These are phyloP conservation scores for Delphinella strobiligena DNA, from an alignment of 2,329 filamentous ascomycete species.

Conservation along the genomic window DNA sequence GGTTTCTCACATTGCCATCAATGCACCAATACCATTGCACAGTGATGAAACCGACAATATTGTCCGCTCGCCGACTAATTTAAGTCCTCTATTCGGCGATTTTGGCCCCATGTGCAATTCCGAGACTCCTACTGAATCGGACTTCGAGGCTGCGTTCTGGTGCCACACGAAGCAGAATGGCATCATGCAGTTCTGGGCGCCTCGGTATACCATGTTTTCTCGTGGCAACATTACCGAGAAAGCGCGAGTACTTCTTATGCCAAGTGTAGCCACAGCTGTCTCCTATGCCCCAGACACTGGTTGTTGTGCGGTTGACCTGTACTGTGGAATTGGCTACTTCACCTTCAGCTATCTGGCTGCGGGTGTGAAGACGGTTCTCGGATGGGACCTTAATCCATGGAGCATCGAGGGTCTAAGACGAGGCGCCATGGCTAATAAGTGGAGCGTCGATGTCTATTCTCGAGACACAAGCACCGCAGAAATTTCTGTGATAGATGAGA, in stretches of 20 bases:
- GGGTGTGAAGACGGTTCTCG: conserved; percentile 57
- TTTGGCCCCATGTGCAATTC: conserved; percentile 47
- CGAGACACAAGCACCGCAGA: conserved; percentile 4
- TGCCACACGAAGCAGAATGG: conserved; percentile 61
- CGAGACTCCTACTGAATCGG: conserved; percentile 23
- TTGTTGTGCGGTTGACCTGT: conserved; percentile 55
- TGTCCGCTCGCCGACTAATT: conserved; percentile 58
- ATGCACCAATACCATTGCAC: conserved; percentile 39
- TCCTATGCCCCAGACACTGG: conserved; percentile 3
- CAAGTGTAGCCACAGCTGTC: conserved; percentile 16
- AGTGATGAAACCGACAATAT: conserved; percentile 42
- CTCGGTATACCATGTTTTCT: conserved; percentile 87
- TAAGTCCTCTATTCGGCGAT: conserved; percentile 59
- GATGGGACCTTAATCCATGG: conserved; percentile 73
- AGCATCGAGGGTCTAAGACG: conserved; percentile 32
- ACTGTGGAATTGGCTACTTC: conserved; percentile 91
- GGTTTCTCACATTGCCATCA: conserved; percentile 46
- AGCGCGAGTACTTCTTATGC: conserved; percentile 50
- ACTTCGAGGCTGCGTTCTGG: conserved; percentile 66
- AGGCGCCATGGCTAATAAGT: conserved; percentile 29
- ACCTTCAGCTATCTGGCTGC: conserved; percentile 67
- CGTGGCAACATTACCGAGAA: conserved; percentile 87
- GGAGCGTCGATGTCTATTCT: conserved; percentile 15
- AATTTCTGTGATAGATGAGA: background rate
- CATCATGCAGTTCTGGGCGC: conserved; percentile 76